These are phyloP conservation scores for Amesomyces nigricolor DNA, from an alignment of 2,329 filamentous ascomycete genomes.

Conservation along the genomic window DNA sequence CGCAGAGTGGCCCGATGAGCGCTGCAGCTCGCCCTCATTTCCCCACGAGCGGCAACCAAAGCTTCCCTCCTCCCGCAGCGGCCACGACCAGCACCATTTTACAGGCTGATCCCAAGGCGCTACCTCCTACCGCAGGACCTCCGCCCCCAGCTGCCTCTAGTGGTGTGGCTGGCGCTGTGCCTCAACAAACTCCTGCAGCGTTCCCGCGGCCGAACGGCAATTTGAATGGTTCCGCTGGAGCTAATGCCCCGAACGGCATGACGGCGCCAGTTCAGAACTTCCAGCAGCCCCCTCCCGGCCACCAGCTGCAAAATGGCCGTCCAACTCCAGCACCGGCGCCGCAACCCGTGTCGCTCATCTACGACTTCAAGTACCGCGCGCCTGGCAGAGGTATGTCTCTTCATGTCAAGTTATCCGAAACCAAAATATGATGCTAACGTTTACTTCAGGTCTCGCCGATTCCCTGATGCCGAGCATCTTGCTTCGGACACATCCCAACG, in stretches of 20 bases:
- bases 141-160: conserved; percentile 41
- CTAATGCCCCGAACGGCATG: conserved; percentile 29
- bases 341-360: conserved; percentile 31
- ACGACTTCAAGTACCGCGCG: conserved; percentile 33
- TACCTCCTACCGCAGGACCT: conserved; percentile 38
- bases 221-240: not conserved
- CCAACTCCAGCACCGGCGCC: conserved; percentile 27
- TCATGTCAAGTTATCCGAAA: not conserved
- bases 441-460: conserved; percentile 44
- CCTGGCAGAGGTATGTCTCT: conserved; percentile 39
- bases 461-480: conserved; percentile 63
- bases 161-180: conserved; percentile 33
- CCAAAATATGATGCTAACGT: conserved; percentile 23
- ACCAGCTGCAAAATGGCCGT: conserved; percentile 35
- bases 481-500: conserved; percentile 61
- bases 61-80: conserved; percentile 5
- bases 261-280: conserved; percentile 20
- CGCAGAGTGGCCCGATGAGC: conserved; percentile 32
- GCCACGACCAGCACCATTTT: conserved; percentile 9
- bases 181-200: conserved; percentile 31
- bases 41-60: conserved; percentile 30
- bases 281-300: conserved; percentile 23
- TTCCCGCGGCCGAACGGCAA: conserved; percentile 21
- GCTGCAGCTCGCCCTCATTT: conserved; percentile 32
- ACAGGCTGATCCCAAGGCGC: conserved; percentile 31